phyloP scores from a whole-genome alignment of 2,329 filamentous ascomycete species.

The Fonsecaea nubica region DNA sequence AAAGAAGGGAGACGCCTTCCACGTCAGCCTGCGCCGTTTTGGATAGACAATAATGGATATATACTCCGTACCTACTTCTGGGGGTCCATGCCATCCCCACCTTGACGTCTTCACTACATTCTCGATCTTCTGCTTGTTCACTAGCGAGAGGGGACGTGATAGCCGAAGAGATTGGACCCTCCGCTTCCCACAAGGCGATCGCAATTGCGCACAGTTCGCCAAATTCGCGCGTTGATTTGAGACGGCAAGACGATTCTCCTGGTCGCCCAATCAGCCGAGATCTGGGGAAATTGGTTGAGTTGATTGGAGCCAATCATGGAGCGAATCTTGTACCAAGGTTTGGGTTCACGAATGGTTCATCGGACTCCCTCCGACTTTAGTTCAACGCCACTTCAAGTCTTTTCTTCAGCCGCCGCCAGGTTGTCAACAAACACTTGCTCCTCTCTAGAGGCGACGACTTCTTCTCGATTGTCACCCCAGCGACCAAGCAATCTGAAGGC shows the following conservation, averaged over 20 bases:
- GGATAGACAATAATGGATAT: not conserved
- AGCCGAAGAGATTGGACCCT: constrained; percentile 1
- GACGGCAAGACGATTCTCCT: not conserved
- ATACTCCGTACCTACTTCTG: not conserved
- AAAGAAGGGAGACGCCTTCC: not conserved
- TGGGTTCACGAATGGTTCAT: constrained; percentile 3
- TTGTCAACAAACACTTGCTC: not conserved
- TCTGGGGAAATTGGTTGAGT: constrained; percentile 7
- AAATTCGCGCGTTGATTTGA: not conserved
- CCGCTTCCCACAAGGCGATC: not conserved
- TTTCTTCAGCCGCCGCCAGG: not conserved
- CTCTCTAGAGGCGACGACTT: not conserved
- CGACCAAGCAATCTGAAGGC: not conserved
- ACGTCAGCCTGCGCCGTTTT: not conserved
- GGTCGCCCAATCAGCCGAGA: not conserved
- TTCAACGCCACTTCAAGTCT: constrained; percentile 3
- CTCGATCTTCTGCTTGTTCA: not conserved
- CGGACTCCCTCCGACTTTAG: not conserved
- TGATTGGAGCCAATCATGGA: not conserved
- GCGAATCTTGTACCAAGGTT: not conserved
- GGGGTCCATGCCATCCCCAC: not conserved
- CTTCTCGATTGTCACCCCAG: not conserved
- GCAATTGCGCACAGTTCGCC: constrained; percentile 6
- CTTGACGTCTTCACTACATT: not conserved
- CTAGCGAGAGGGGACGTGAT: not conserved